These are phyloP conservation scores for Tilletia walkeri DNA, from an alignment of 1,284 basidiomycete genomes.

Conservation along the genomic window DNA sequence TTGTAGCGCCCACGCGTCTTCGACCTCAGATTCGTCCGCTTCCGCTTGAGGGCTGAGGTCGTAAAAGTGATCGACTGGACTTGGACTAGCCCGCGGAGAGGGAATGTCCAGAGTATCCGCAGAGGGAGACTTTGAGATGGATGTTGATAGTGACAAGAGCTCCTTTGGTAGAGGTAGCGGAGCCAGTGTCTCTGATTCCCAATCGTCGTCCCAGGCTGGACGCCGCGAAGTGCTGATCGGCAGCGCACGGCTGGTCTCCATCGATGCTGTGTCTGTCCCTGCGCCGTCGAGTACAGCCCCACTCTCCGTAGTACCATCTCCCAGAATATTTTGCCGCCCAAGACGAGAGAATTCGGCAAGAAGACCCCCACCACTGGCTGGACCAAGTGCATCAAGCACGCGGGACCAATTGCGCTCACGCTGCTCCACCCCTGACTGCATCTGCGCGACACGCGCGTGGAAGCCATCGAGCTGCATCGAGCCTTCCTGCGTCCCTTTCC, in stretches of 20 bases:
- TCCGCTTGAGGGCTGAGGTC: neutral
- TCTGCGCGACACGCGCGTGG: neutral
- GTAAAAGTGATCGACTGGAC: neutral
- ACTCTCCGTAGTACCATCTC: too few relatives aligned
- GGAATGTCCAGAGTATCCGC: too few relatives aligned
- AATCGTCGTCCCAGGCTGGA: neutral
- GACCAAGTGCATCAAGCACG: neutral
- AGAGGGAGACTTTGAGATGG: neutral
- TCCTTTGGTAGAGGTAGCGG: neutral
- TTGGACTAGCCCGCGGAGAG: neutral
- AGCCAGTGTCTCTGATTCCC: constrained; percentile 5
- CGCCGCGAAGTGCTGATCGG: neutral
- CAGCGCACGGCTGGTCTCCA: too few relatives aligned
- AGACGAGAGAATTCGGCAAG: neutral
- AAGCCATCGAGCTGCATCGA: neutral
- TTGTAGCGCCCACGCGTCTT: neutral
- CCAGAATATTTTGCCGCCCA: neutral
- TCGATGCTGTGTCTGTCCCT: neutral
- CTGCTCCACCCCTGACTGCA: neutral
- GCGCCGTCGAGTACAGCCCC: too few relatives aligned
- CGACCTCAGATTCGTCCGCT: neutral
- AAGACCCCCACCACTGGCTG: neutral
- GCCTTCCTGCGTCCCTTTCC: neutral
- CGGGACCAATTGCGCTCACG: constrained; percentile 3
- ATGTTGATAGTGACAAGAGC: neutral